Conservation (phyloP, 1,284 basidiomycete genomes). For the Mycena citricolor region DNA sequence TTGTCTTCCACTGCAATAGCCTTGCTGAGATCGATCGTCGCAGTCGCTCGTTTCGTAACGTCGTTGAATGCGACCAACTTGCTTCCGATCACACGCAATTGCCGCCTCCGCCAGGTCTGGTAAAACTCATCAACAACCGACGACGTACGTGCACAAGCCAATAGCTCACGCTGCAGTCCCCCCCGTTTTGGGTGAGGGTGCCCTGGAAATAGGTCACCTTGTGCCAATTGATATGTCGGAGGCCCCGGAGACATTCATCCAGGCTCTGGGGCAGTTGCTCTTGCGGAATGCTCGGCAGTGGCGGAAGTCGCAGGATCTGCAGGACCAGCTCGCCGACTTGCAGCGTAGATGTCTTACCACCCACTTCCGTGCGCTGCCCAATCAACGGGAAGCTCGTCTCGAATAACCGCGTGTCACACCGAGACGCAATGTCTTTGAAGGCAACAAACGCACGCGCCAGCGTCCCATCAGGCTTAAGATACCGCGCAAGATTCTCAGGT, state of each 20-base stretch:
- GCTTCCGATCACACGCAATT: constrained; percentile 84
- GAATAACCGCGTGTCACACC: constrained; percentile 80
- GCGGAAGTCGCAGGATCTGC: constrained; percentile 88
- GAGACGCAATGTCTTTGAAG: constrained; percentile 80
- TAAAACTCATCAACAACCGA: not conserved
- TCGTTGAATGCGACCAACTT: constrained; percentile 92
- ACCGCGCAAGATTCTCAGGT: constrained; percentile 76
- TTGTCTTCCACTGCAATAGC: constrained; percentile 79
- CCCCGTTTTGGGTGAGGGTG: constrained; percentile 91
- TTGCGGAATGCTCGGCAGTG: constrained; percentile 77
- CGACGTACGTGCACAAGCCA: constrained; percentile 5
- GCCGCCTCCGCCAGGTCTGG: constrained; percentile 86
- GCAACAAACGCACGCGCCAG: constrained; percentile 81
- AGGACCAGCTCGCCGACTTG: constrained; percentile 80
- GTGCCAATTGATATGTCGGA: constrained; percentile 89
- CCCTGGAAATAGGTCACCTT: constrained; percentile 90
- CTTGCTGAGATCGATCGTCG: constrained; percentile 89
- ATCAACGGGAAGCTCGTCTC: constrained; percentile 85
- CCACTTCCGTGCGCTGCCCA: constrained; percentile 64
- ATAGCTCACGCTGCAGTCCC: constrained; percentile 82
- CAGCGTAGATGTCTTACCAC: constrained; percentile 54
- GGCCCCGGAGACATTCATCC: constrained; percentile 88
- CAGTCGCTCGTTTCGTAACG: constrained; percentile 87
- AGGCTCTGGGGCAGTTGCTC: constrained; percentile 86
- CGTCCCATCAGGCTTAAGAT: constrained; percentile 78